A percentile compares a stretch with the other conserved stretches of the same genome.
Evolutionary conservation across 2,329 filamentous ascomycete genomes (phyloP).

Genomic region (Pestalotiopsis sp.): DNA sequence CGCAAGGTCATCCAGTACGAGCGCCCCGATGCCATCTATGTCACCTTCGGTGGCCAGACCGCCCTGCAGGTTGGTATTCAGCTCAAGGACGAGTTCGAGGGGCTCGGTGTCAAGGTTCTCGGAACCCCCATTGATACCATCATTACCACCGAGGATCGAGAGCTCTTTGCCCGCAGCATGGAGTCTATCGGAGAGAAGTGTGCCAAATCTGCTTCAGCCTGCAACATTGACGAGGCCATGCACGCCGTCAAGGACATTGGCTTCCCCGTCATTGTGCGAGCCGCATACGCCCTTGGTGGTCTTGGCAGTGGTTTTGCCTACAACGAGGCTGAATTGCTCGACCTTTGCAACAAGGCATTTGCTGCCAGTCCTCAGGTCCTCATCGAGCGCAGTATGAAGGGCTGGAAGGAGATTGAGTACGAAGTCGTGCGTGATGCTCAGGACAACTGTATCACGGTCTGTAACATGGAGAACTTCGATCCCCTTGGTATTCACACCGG

Average conservation of each 20-base stretch:
- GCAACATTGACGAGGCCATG: conserved; percentile 84
- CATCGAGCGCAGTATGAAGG: conserved; percentile 98
- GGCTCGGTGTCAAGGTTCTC: conserved; percentile 88
- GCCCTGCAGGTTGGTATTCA: conserved; percentile 96
- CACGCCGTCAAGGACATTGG: conserved; percentile 87
- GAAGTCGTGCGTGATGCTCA: conserved; percentile 94
- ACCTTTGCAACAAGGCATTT: conserved; percentile 93
- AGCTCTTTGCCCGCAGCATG: conserved; percentile 97
- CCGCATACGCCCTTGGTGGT: conserved; percentile 93
- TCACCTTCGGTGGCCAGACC: conserved; percentile 97
- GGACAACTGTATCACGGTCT: conserved; percentile 99
- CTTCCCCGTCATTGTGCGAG: conserved; percentile 95
- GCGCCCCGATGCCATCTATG: conserved; percentile 93
- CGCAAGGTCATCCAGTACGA: conserved; percentile 97
- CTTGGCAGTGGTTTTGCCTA: conserved; percentile 95
- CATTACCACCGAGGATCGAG: conserved; percentile 97
- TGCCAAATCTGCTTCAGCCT: conserved; percentile 94
- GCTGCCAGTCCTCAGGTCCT: conserved; percentile 94
- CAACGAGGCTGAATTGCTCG: conserved; percentile 78
- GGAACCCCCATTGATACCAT: conserved; percentile 98
- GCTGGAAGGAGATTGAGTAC: conserved; percentile 99
- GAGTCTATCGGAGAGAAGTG: conserved; percentile 98
- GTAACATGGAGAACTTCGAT: conserved; percentile 99
- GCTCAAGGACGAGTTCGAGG: conserved; percentile 95
- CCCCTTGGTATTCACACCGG: conserved; percentile 97